These are phyloP conservation scores for Acmispon strigosus DNA, from an alignment of 306 rosid species.

Conservation along the genomic window DNA sequence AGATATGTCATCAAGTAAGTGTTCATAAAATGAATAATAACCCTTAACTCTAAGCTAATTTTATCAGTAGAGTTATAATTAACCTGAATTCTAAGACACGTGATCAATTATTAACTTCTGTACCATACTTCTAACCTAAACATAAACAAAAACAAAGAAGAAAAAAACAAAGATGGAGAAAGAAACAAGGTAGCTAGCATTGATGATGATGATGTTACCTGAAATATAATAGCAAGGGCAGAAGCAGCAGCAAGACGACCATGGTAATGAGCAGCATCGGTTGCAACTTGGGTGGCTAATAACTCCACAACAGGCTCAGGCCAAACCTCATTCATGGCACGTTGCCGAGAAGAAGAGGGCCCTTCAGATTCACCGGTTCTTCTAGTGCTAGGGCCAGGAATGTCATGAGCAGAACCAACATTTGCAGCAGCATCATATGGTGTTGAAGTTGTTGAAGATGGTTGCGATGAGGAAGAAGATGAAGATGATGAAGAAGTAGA, in stretches of 20 bases:
- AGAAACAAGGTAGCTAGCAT: too few relatives aligned
- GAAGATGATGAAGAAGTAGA: constrained; percentile 38
- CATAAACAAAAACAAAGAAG: too few relatives aligned
- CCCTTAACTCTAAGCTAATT: too few relatives aligned
- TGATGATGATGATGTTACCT: constrained; percentile 30
- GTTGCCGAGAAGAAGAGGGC: constrained; percentile 75
- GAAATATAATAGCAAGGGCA: constrained; percentile 66
- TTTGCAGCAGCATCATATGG: constrained; percentile 6
- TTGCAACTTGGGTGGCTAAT: constrained; percentile 65
- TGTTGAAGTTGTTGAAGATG: constrained; percentile 39
- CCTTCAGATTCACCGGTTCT: constrained; percentile 28
- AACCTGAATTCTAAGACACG: too few relatives aligned
- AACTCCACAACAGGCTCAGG: constrained; percentile 66
- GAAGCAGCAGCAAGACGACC: constrained; percentile 67
- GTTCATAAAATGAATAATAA: too few relatives aligned
- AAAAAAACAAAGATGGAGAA: too few relatives aligned
- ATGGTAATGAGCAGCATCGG: constrained; percentile 42
- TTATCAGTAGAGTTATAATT: too few relatives aligned
- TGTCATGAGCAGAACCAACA: constrained; percentile 10
- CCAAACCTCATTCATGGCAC: constrained; percentile 49
- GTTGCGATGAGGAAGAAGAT: constrained; percentile 25
- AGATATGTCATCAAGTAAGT: too few relatives aligned
- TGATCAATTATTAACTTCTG: too few relatives aligned
- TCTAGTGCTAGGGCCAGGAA: constrained; percentile 30
- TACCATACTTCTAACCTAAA: too few relatives aligned